Conservation (phyloP, 164 flowering plant species). For the Santalum album region DNA sequence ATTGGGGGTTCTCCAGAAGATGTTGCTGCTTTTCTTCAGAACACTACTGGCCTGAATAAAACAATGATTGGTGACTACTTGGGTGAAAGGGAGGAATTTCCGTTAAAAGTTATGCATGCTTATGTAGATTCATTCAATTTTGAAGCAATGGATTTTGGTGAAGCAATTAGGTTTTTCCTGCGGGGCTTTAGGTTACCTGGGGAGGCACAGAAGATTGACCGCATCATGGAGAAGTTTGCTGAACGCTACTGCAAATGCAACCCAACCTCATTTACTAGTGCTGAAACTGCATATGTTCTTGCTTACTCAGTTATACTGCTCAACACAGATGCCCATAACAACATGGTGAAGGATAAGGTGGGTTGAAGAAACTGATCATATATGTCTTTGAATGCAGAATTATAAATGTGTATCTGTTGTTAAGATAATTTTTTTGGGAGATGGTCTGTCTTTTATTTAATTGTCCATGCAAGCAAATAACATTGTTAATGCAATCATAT, state of each 20-base stretch:
- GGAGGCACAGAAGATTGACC: conserved; percentile 98
- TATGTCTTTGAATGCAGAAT: neutral
- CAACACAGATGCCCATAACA: conserved; percentile 97
- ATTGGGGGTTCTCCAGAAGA: conserved; percentile 82
- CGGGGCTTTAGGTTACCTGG: conserved; percentile 96
- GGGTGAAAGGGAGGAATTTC: conserved; percentile 95
- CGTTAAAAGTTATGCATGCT: conserved; percentile 96
- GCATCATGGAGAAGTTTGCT: conserved; percentile 99
- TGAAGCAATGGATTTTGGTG: conserved; percentile 81
- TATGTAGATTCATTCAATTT: conserved; percentile 94
- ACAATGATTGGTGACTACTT: conserved; percentile 91
- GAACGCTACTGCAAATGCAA: conserved; percentile 98
- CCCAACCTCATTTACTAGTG: conserved; percentile 80
- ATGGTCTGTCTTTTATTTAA: too few species aligned
- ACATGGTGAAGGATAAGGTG: conserved; percentile 99
- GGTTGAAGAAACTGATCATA: conserved; percentile 14
- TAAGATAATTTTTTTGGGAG: too few species aligned
- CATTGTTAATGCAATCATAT: too few species aligned
- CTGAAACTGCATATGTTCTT: conserved; percentile 98
- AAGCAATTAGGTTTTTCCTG: conserved; percentile 88
- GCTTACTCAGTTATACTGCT: conserved; percentile 99
- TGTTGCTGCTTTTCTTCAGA: conserved; percentile 71
- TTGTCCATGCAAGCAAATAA: too few species aligned
- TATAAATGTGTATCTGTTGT: too few species aligned
- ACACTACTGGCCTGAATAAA: conserved; percentile 66